Evolutionary conservation across 768 basidiomycete species (phyloP).

Genomic region (Sarcodon sp.): DNA sequence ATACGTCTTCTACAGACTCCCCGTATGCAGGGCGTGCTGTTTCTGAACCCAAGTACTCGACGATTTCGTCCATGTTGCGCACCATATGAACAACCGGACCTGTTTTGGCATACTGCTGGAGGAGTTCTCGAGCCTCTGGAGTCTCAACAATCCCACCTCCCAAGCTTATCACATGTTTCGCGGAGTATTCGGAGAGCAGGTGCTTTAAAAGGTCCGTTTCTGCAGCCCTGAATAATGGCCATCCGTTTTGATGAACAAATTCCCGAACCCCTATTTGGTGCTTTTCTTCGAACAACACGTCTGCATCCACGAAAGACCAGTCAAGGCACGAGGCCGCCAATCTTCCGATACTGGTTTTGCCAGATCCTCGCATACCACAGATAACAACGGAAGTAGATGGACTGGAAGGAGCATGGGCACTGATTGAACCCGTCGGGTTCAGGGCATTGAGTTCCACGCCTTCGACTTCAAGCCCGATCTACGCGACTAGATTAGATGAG

Average conservation of each 20-base stretch:
- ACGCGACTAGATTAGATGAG: slow-evolving; percentile 1
- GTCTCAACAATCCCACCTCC: slow-evolving; percentile 95
- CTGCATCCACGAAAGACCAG: slow-evolving; percentile 78
- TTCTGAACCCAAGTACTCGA: slow-evolving; percentile 69
- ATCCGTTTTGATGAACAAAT: slow-evolving; percentile 75
- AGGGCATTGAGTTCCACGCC: slow-evolving; percentile 61
- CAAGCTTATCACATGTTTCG: slow-evolving; percentile 70
- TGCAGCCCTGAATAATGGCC: slow-evolving; percentile 79
- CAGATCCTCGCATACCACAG: slow-evolving; percentile 95
- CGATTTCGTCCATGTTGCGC: slow-evolving; percentile 70
- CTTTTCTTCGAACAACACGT: slow-evolving; percentile 58
- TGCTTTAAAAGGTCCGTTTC: slow-evolving; percentile 62
- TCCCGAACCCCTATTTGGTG: slow-evolving; percentile 50
- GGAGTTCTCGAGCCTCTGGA: slow-evolving; percentile 52
- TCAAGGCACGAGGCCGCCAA: slow-evolving; percentile 63
- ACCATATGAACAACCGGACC: slow-evolving; percentile 81
- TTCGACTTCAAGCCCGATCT: slow-evolving; percentile 85
- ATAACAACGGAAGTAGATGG: slow-evolving; percentile 54
- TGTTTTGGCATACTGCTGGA: slow-evolving; percentile 48
- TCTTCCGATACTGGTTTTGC: slow-evolving; percentile 81
- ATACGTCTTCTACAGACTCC: slow-evolving; percentile 79
- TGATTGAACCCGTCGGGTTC: slow-evolving; percentile 28
- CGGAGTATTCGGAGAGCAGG: slow-evolving; percentile 41
- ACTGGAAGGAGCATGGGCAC: slow-evolving; percentile 18
- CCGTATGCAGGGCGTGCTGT: slow-evolving; percentile 78